Base-by-base conservation (phyloP, 2,329 filamentous ascomycete genomes). In the Colletotrichum sp. region DNA sequence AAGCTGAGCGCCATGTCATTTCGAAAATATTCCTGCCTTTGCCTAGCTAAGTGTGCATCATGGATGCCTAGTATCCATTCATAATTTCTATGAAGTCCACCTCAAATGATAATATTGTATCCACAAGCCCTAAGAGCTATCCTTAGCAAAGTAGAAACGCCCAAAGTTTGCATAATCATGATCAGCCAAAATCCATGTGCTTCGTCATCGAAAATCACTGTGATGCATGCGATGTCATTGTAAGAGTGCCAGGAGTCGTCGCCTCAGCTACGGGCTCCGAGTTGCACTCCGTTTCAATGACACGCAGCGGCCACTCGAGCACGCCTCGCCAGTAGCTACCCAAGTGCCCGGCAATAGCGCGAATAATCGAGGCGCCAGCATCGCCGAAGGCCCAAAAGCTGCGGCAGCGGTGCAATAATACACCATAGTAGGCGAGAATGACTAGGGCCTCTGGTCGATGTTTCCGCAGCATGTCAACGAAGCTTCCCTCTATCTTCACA, bases 91-190 rank as follows among this genome's bases (percentile, higher is more conserved):
- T n/a, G 43, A 48, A 48, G n/a, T 48, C 16, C 18, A 48, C 9
- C 3, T 22, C 1, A 12, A 48, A 22, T 12, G 18, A 6, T 48
- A 22, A 0, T 1, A 1, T 12, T 7, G 0, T n/a, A 13, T 22
- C 43, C n/a, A 48, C 43, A 48, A 7, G 10, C 43, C 43, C 43
- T 48, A 12, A 12, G 9, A 48, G 5, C 43, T 48, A 48, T 48
- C 5, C 18, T 48, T 48, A 22, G 43, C 18, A 4, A 22, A 9
- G 10, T 12, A 22, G 8, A 12, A 22, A 48, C n/a, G 43, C 43
- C 43, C 7, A 48, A 48, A 10, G 10, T 48, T 48, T 48, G 39
- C n/a, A 48, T 2, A 0, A 48, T 12, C 10, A 22, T 48, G 9
- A 22, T 0, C 43, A 7, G n/a, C 5, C 18, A n/a, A n/a, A n/a